These are phyloP conservation scores for Coniochaeta hoffmannii DNA, from an alignment of 2,329 filamentous ascomycete genomes.

Conservation along the genomic window DNA sequence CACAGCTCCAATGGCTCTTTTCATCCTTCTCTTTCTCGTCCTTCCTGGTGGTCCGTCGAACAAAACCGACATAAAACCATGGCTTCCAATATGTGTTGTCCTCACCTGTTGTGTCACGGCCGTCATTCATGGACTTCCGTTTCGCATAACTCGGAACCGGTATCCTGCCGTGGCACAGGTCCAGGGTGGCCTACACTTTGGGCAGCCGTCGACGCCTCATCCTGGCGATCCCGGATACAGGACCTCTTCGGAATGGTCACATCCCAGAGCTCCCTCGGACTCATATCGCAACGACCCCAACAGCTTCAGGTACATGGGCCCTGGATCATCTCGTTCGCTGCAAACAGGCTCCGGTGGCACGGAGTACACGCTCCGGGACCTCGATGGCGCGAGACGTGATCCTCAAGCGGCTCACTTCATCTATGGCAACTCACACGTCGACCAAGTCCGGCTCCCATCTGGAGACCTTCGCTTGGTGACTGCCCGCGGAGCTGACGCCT, in stretches of 20 bases:
- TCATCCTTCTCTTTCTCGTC: conserved; percentile 11
- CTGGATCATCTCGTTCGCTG: not conserved
- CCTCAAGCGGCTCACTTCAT: not conserved
- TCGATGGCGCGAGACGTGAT: not conserved
- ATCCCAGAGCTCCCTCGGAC: not conserved
- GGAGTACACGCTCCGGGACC: not conserved
- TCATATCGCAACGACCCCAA: not conserved
- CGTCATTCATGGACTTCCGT: conserved; percentile 5
- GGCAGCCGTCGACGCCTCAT: not conserved
- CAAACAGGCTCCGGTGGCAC: not conserved
- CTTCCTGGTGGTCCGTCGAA: conserved; percentile 8
- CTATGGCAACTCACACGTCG: not conserved
- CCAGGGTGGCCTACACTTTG: not conserved
- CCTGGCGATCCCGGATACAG: not conserved
- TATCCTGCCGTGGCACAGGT: not conserved
- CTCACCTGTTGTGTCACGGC: conserved; percentile 11
- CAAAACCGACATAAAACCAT: conserved; percentile 11
- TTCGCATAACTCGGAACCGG: not conserved
- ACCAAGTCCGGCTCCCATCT: not conserved
- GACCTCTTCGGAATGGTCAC: not conserved
- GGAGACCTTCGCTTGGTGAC: not conserved
- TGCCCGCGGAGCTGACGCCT: not conserved
- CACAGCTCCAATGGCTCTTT: conserved; percentile 9
- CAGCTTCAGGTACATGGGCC: not conserved
- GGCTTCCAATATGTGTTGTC: conserved; percentile 14